Base-by-base conservation (phyloP, 768 basidiomycete genomes). In the Leucosporidium scottii region DNA sequence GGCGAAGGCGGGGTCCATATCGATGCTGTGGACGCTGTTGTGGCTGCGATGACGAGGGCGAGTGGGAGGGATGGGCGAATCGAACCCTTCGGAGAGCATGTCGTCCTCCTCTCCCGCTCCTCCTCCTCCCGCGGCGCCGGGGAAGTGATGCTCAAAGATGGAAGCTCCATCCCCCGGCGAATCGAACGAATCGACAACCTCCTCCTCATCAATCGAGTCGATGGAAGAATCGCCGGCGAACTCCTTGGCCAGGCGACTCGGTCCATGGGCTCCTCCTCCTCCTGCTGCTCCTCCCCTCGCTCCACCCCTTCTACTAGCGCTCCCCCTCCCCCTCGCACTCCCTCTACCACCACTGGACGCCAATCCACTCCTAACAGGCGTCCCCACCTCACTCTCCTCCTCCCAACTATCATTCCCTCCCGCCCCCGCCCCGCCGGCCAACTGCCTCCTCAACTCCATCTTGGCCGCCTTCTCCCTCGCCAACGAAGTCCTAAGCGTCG, bases 381-480 rank as follows among this genome's bases (percentile, higher is more conserved):
- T 31, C 12, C 28, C 28, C 2, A 17, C 34, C 34, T 28, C 31
- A 1, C 12, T 10, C 28, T 31, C 34, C 31, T 57, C 56, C 31
- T 57, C 56, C 56, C 56, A 57, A 21, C 21, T 57, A 9, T 57
- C 56, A 10, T 54, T 30, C 53, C n/a, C 53, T 6, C 15, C 15
- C 23, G 78, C 77, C 6, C 79, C 78, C 15, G 81, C 78, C 15
- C 62, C 65, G 61, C 62, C 65, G 61, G 83, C 82, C 30, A 87
- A 78, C 75, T 82, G 82, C 64, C 85, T 81, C 74, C 80, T 81
- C 66, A 85, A 84, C 62, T 87, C 86, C 76, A 90, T 84, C 44
- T 87, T 84, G 64, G 86, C 80, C 80, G 90, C 87, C 79, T 91
- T 92, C 83, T 93, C 91, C 66, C 90, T 82, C 74, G 85, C 85